A percentile compares a stretch with the other conserved stretches of the same genome.
Conservation (phyloP, 1,284 basidiomycete species). For the Prillingera fragicola region DNA sequence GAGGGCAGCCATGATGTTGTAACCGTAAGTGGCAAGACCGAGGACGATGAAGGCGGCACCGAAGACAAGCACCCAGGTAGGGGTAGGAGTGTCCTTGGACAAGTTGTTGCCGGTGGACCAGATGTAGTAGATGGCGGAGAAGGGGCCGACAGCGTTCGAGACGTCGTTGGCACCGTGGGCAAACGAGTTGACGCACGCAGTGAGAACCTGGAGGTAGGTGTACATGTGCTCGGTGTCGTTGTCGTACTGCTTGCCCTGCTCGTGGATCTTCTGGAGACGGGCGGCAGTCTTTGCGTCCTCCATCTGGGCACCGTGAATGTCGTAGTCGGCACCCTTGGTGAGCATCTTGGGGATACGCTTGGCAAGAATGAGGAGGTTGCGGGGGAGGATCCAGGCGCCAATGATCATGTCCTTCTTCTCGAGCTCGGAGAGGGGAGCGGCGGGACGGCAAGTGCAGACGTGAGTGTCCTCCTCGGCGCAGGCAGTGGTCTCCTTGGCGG, state of each 20-base stretch:
- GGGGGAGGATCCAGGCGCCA: conserved; percentile 39
- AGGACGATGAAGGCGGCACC: conserved; percentile 48
- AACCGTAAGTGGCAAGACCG: conserved; percentile 50
- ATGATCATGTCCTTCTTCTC: conserved; percentile 19
- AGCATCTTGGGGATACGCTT: conserved; percentile 37
- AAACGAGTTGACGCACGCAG: conserved; percentile 52
- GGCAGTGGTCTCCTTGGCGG: background rate
- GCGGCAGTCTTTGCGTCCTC: conserved; percentile 4
- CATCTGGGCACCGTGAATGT: conserved; percentile 45
- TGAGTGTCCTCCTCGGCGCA: conserved; percentile 3
- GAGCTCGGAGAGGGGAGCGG: conserved; percentile 6
- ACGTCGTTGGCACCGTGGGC: conserved; percentile 50
- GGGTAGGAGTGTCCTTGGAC: conserved; percentile 39
- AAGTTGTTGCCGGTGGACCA: conserved; percentile 43
- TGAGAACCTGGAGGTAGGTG: conserved; percentile 53
- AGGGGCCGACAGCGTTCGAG: conserved; percentile 44
- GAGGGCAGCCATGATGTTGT: conserved; percentile 47
- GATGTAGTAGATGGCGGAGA: conserved; percentile 44
- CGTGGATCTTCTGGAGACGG: conserved; percentile 32
- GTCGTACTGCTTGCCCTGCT: conserved; percentile 46
- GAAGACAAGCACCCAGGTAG: conserved; percentile 50
- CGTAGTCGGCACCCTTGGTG: conserved; percentile 35
- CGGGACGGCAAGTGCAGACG: conserved; percentile 5
- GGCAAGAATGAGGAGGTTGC: conserved; percentile 47
- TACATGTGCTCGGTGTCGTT: conserved; percentile 52